Evolutionary conservation across 2,329 filamentous ascomycete species (phyloP).

Genomic region (Capronia americana): DNA sequence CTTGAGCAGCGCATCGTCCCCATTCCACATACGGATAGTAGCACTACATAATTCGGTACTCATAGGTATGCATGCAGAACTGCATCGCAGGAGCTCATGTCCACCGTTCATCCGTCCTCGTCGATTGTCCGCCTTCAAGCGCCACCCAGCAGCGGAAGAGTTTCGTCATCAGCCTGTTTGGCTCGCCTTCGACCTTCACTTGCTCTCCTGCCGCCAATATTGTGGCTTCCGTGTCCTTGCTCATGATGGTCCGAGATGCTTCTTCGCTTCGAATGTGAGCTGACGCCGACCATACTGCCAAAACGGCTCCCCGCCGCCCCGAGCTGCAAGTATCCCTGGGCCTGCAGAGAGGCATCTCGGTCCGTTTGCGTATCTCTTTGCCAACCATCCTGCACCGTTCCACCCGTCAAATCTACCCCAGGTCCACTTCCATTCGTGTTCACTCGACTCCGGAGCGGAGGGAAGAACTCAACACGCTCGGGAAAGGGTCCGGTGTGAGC

Average conservation of each 20-base stretch:
- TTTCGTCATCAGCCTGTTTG: conserved; percentile 23
- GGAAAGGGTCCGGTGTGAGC: not conserved
- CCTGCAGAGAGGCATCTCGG: not conserved
- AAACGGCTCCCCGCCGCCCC: conserved; percentile 15
- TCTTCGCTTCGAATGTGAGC: conserved; percentile 28
- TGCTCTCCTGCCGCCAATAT: not conserved
- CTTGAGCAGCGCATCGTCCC: not conserved
- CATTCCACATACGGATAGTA: conserved; percentile 1
- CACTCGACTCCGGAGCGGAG: conserved; percentile 27
- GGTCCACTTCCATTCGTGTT: conserved; percentile 18
- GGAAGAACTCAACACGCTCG: conserved; percentile 35
- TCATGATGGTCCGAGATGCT: conserved; percentile 13
- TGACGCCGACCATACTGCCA: conserved; percentile 34
- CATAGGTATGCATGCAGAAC: conserved; percentile 2
- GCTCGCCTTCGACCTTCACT: conserved; percentile 3
- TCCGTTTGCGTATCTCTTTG: not conserved
- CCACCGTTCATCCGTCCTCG: not conserved
- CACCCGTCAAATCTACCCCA: not conserved
- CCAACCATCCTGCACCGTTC: not conserved
- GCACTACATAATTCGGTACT: conserved; percentile 5
- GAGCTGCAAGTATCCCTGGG: conserved; percentile 1
- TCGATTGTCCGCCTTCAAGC: conserved; percentile 13
- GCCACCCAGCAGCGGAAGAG: conserved; percentile 20
- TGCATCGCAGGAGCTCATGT: not conserved
- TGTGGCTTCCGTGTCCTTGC: not conserved